Conservation (phyloP, 2,329 filamentous ascomycete genomes). For the Sporothrix schenckii region DNA sequence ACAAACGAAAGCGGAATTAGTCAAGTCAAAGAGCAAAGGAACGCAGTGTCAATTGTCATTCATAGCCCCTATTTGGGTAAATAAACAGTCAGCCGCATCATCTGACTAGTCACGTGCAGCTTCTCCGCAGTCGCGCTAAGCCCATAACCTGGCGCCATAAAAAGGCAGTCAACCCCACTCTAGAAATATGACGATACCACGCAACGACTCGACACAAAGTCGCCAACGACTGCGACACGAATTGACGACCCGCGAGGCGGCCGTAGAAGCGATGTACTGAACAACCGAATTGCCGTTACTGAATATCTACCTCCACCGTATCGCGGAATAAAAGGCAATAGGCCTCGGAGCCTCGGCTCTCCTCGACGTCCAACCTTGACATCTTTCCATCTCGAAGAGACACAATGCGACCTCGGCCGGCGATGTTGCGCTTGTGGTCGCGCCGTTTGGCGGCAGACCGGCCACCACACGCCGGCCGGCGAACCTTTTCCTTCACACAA, state of each 20-base stretch:
- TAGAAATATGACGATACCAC: not conserved
- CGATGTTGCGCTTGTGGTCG: conserved; percentile 23
- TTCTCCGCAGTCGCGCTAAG: not conserved
- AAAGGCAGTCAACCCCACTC: conserved; percentile 13
- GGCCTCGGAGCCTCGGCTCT: not conserved
- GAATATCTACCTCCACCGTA: not conserved
- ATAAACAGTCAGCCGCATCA: not conserved
- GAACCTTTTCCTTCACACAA: conserved; percentile 29
- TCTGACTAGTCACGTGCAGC: not conserved
- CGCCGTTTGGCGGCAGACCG: conserved; percentile 12
- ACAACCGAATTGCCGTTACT: not conserved
- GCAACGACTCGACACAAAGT: conserved; percentile 10
- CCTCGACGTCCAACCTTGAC: not conserved
- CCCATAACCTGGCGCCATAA: not conserved
- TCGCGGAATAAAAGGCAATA: not conserved
- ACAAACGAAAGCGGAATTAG: not conserved
- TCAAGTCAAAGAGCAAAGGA: not conserved
- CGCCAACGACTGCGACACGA: not conserved
- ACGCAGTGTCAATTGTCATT: not conserved
- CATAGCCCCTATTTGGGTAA: conserved; percentile 8
- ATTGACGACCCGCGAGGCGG: not conserved
- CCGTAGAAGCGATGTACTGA: not conserved
- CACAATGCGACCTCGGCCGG: conserved; percentile 28
- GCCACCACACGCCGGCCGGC: conserved; percentile 7
- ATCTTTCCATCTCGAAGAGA: not conserved